Evolutionary conservation across 768 basidiomycete genomes (phyloP), one percentile per base, ranked within the genome.

Genomic region (Tricholoma bakamatsutake): DNA sequence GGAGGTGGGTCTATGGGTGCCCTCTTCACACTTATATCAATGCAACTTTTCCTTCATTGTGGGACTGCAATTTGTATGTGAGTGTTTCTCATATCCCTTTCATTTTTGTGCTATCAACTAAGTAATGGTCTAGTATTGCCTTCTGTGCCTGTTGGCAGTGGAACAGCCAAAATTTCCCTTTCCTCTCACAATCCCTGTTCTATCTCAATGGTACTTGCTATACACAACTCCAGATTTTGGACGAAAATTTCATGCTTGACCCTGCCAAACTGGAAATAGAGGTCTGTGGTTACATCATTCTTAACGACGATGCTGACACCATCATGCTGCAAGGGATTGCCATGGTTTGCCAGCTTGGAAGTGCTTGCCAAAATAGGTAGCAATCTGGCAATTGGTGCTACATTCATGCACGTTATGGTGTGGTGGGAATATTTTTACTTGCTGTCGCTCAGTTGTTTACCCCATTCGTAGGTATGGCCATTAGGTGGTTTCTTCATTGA

Each of bases 401-500:
- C 79, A 0, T 67, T 83, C 43, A 79, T 69, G 15, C 81, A 83
- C 57, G 72, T 82, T 15, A 53, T 76, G 7, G 55, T 83, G 1
- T 83, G 81, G 81, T 40, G 17, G n/a, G 39, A 15, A 37, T 5
- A 37, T 12, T 13, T 11, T 15, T 24, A 24, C 39, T n/a, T 2
- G n/a, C n/a, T 5, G n/a, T 40, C 9, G 39, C 1, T 17, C 5
- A 40, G 35, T 37, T 37, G 9, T n/a, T 40, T 17, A 9, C 3
- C n/a, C 39, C 15, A 1, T 17, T 40, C 39, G n/a, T n/a, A 40
- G 39, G 39, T 80, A 83, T 53, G 75, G 73, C 84, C 85, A 2
- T 66, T 85, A 0, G 85, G 85, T 10, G 85, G 85, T 5, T 74
- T 81, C 39, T 68, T 88, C 2, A 75, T 81, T 1, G 85, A 87